phyloP scores from a whole-genome alignment of 208 protist species.

The Trichomonas tenax region DNA sequence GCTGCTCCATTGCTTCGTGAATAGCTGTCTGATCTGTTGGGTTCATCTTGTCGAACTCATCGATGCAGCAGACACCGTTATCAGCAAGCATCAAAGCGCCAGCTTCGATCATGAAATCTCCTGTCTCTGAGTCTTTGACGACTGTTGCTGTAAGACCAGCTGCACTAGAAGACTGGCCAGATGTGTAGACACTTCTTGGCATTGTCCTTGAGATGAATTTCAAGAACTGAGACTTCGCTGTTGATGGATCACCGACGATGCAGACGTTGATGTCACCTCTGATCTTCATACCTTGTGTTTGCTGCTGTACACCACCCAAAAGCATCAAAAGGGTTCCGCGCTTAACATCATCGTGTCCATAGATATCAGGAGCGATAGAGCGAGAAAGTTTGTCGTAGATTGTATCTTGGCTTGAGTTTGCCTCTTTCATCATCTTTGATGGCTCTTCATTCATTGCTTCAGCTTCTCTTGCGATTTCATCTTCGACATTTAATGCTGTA shows the following conservation, averaged over 20 bases:
- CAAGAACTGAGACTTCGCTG: constrained; percentile 96
- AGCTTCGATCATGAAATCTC: constrained; percentile 96
- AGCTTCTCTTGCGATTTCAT: constrained; percentile 25
- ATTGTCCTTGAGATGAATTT: constrained; percentile 79
- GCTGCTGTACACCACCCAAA: constrained; percentile 93
- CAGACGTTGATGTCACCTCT: constrained; percentile 93
- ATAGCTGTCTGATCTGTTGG: constrained; percentile 21
- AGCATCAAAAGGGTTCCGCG: constrained; percentile 89
- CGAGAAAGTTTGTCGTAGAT: constrained; percentile 24
- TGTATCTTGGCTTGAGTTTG: constrained; percentile 30
- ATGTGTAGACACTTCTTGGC: constrained; percentile 75
- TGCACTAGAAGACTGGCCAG: constrained; percentile 37
- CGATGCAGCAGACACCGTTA: constrained; percentile 97
- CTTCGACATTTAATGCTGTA: not conserved
- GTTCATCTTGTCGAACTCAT: constrained; percentile 99
- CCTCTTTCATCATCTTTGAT: constrained; percentile 2
- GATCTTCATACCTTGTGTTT: constrained; percentile 45
- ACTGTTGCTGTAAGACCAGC: constrained; percentile 78
- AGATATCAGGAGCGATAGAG: constrained; percentile 62
- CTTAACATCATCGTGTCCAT: constrained; percentile 75
- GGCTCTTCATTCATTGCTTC: constrained; percentile 29
- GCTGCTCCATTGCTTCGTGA: constrained; percentile 92
- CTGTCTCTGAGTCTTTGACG: constrained; percentile 79
- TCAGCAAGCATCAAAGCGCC: constrained; percentile 99
- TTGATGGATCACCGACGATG: constrained; percentile 89